phyloP scores from a whole-genome alignment of 2,329 filamentous ascomycete species.

The Apiospora rasikravindrae region DNA sequence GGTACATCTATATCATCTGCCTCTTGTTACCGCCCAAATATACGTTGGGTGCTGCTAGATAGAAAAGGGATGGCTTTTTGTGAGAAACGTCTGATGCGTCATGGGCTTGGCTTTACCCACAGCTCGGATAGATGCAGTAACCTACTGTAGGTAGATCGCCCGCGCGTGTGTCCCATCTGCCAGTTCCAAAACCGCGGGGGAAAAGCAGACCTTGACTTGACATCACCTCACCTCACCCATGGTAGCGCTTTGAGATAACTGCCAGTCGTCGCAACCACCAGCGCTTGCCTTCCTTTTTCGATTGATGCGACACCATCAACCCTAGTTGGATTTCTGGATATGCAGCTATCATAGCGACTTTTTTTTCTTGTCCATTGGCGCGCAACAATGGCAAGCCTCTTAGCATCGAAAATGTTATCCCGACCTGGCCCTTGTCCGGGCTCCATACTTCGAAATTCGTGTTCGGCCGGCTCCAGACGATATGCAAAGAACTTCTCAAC shows the following conservation, averaged over 20 bases:
- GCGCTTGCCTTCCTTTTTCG: not conserved
- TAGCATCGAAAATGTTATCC: constrained; percentile 25
- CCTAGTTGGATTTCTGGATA: not conserved
- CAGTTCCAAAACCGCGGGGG: not conserved
- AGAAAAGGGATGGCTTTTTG: not conserved
- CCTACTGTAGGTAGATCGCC: constrained; percentile 6
- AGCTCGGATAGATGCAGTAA: constrained; percentile 13
- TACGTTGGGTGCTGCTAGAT: not conserved
- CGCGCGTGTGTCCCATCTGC: not conserved
- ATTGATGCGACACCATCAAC: not conserved
- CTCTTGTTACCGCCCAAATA: not conserved
- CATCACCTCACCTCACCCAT: not conserved
- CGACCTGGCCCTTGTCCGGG: constrained; percentile 17
- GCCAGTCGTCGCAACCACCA: not conserved
- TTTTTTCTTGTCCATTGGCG: not conserved
- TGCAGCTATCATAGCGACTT: constrained; percentile 19
- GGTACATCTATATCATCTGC: not conserved
- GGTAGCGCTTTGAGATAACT: not conserved
- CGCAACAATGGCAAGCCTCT: constrained; percentile 32
- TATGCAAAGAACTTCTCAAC: constrained; percentile 31
- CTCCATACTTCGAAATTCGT: constrained; percentile 30
- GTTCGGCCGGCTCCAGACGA: constrained; percentile 28
- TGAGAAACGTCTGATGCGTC: constrained; percentile 3
- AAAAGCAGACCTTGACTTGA: not conserved
- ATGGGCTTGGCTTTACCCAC: constrained; percentile 10